Conservation (phyloP, 352 stramenopile genomes). For the Phytophthora constricta region DNA sequence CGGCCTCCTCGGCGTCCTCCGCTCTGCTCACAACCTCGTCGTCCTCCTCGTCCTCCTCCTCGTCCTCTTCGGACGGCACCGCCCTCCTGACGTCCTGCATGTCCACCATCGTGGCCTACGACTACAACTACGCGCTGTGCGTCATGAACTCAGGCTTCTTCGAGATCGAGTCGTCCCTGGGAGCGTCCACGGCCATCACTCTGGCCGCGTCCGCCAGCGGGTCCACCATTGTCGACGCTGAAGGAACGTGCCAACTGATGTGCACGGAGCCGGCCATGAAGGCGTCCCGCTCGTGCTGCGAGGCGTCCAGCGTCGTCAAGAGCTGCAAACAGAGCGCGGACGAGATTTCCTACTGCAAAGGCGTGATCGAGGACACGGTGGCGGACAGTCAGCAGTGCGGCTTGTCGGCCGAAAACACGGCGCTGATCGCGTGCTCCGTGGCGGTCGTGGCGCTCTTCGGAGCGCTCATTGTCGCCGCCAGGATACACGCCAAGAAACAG, state of each 20-base stretch:
- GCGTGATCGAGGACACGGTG: conserved; percentile 48
- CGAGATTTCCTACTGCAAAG: conserved; percentile 43
- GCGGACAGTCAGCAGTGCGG: conserved; percentile 46
- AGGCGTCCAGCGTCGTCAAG: conserved; percentile 22
- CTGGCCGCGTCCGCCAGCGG: conserved; percentile 21
- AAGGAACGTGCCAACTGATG: conserved; percentile 38
- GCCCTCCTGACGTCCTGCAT: conserved; percentile 44
- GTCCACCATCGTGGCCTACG: conserved; percentile 42
- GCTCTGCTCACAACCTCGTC: too few relatives aligned
- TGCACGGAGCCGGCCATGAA: conserved; percentile 40
- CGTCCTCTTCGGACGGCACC: conserved; percentile 20
- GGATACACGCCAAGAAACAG: conserved; percentile 30
- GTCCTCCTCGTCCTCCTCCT: neutral
- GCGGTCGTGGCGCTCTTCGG: conserved; percentile 34
- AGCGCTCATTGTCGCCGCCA: conserved; percentile 26
- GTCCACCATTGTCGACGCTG: conserved; percentile 8
- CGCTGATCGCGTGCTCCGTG: conserved; percentile 32
- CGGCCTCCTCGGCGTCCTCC: too few relatives aligned
- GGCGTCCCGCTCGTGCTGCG: conserved; percentile 48
- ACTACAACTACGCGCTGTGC: conserved; percentile 59
- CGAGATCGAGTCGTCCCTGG: conserved; percentile 29
- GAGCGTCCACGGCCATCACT: conserved; percentile 4
- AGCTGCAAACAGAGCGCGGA: conserved; percentile 38
- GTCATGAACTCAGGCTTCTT: conserved; percentile 78
- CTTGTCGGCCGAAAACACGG: conserved; percentile 38